Evolutionary conservation across 371 early-diverging fungal genomes (phyloP).

Genomic region (Rhizopus delemar): DNA sequence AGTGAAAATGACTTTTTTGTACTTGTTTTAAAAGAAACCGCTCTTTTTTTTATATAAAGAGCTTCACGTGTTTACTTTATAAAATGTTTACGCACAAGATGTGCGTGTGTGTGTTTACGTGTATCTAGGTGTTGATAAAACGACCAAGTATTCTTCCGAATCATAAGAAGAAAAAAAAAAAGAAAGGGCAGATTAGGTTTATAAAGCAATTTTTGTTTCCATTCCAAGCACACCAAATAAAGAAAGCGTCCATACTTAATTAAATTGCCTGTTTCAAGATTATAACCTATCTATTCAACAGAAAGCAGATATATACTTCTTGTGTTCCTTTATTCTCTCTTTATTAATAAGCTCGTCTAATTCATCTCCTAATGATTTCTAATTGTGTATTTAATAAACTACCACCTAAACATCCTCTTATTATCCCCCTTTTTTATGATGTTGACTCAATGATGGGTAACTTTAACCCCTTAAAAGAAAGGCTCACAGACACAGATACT

Average conservation of each 20-base stretch:
- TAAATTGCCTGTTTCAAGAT: not conserved
- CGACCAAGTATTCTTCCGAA: not conserved
- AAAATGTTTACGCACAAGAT: not conserved
- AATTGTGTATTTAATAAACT: too few relatives aligned
- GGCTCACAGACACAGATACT: constrained; percentile 24
- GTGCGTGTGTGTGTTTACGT: not conserved
- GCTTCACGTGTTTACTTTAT: not conserved
- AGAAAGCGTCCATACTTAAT: not conserved
- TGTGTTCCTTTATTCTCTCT: too few relatives aligned
- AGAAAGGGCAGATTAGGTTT: not conserved
- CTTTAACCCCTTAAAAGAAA: not conserved
- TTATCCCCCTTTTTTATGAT: too few relatives aligned
- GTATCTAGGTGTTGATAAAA: not conserved
- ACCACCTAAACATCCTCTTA: too few relatives aligned
- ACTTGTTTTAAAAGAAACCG: too few relatives aligned
- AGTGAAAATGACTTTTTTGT: too few relatives aligned
- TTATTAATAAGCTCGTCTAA: too few relatives aligned
- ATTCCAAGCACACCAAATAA: not conserved
- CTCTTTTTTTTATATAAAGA: too few relatives aligned
- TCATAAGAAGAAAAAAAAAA: not conserved
- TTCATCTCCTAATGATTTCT: too few relatives aligned
- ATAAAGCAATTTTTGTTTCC: not conserved
- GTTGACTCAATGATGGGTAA: too few relatives aligned
- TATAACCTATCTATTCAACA: too few relatives aligned
- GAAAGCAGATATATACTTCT: too few relatives aligned